Percentiles rank a stretch among this genome's conserved stretches.
Evolutionary conservation across 495 filamentous ascomycete genomes (phyloP).

Genomic region (Xeromyces bisporus): DNA sequence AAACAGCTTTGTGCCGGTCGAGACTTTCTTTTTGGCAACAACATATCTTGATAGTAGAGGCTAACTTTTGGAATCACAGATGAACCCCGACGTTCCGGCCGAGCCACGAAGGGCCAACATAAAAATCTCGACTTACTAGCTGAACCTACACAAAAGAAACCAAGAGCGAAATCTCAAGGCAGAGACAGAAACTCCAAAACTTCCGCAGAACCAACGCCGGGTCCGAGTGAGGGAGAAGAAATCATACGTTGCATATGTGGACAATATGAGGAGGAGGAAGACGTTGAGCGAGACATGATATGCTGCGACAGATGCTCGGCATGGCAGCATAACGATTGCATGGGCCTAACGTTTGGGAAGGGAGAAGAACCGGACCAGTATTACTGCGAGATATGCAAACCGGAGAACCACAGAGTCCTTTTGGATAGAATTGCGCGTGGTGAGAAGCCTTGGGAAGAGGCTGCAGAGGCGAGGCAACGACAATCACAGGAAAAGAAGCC

Average conservation of each 20-base stretch:
- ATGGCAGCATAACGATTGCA: slow-evolving; percentile 96
- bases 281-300: slow-evolving; percentile 69
- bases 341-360: slow-evolving; percentile 64
- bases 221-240: slow-evolving; percentile 46
- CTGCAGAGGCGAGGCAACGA: slow-evolving; percentile 34
- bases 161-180: slow-evolving; percentile 41
- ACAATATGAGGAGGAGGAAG: slow-evolving; percentile 65
- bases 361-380: slow-evolving; percentile 63
- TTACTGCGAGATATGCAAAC: slow-evolving; percentile 78
- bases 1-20: too few relatives aligned
- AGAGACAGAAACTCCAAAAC: slow-evolving; percentile 33
- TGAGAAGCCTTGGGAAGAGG: slow-evolving; percentile 72
- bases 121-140: slow-evolving; percentile 59
- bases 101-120: slow-evolving; percentile 92
- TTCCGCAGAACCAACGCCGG: slow-evolving; percentile 33
- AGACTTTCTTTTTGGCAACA: too few relatives aligned
- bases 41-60: slow-evolving; percentile 3
- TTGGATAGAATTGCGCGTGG: slow-evolving; percentile 57
- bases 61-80: slow-evolving; percentile 38
- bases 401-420: slow-evolving; percentile 61
- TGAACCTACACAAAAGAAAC: slow-evolving; percentile 43
- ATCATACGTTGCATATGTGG: slow-evolving; percentile 91
- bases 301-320: slow-evolving; percentile 78
- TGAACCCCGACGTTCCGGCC: slow-evolving; percentile 82
- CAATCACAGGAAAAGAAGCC: slow-evolving; percentile 32